These are phyloP conservation scores for Saccharomyces kudriavzevii DNA, from an alignment of 805 yeast species.

Conservation along the genomic window DNA sequence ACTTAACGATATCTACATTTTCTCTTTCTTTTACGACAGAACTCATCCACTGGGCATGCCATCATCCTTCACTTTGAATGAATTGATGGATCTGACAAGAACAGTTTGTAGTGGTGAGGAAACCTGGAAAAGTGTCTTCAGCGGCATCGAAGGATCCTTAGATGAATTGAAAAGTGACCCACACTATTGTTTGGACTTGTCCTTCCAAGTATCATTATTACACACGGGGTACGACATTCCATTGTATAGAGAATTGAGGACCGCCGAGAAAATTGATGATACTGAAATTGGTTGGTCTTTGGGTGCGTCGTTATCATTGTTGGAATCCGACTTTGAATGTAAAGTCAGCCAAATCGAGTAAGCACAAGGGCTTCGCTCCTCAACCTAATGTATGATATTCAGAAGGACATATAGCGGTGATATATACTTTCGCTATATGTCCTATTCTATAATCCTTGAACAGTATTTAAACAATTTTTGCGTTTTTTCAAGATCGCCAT, in stretches of 20 bases:
- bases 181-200: constrained; percentile 87
- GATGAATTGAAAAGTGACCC: constrained; percentile 66
- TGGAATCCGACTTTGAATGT: constrained; percentile 73
- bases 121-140: constrained; percentile 60
- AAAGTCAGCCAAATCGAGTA: constrained; percentile 9
- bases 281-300: constrained; percentile 98
- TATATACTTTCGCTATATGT: not conserved
- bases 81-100: constrained; percentile 71
- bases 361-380: not conserved
- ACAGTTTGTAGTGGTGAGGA: constrained; percentile 79
- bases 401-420: not conserved
- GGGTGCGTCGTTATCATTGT: constrained; percentile 90
- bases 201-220: constrained; percentile 80
- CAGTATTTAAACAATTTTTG: not conserved
- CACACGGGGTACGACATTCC: constrained; percentile 98
- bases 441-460: not conserved
- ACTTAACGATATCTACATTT: constrained; percentile 72
- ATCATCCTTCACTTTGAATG: constrained; percentile 73
- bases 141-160: constrained; percentile 61
- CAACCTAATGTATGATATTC: constrained; percentile 19
- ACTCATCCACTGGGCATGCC: constrained; percentile 95
- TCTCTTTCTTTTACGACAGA: constrained; percentile 93
- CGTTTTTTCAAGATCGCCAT: not conserved
- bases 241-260: constrained; percentile 75
- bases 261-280: constrained; percentile 81